Conservation (phyloP, 305 asterid species). For the Stenogyne calaminthoides region DNA sequence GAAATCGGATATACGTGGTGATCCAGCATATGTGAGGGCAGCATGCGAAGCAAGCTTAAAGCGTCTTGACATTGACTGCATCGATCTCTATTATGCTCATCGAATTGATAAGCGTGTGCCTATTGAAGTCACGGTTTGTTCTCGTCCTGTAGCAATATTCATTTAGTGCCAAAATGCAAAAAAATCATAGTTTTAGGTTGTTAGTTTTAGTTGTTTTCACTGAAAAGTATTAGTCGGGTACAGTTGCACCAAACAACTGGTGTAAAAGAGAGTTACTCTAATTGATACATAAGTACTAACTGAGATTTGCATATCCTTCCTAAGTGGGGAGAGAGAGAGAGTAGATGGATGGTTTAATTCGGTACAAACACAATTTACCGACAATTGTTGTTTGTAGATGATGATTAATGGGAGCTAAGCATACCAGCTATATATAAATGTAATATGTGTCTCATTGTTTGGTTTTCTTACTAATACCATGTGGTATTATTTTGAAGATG, state of each 20-base stretch:
- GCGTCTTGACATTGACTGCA: slow-evolving; percentile 53
- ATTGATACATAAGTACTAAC: background rate
- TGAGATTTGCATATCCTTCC: too few relatives aligned
- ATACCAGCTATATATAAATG: background rate
- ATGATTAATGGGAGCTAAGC: background rate
- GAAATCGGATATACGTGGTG: slow-evolving; percentile 39
- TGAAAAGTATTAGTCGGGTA: background rate
- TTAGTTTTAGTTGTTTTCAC: too few relatives aligned
- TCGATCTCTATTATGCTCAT: slow-evolving; percentile 54
- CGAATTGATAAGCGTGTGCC: slow-evolving; percentile 53
- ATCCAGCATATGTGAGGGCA: slow-evolving; percentile 53
- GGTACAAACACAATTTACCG: background rate
- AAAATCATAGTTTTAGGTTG: background rate
- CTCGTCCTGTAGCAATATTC: slow-evolving; percentile 1
- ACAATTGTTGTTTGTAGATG: background rate
- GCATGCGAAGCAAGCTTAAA: slow-evolving; percentile 57
- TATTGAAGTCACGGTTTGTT: slow-evolving; percentile 63
- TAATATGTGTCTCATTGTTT: background rate
- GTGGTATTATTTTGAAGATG: slow-evolving; percentile 36
- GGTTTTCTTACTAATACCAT: background rate
- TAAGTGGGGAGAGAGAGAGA: background rate
- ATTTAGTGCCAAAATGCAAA: background rate
- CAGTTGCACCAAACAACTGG: too few relatives aligned
- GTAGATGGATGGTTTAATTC: background rate
- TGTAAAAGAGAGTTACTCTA: background rate